phyloP scores from a whole-genome alignment of 768 basidiomycete genomes.

The Phaeotremella fagi region DNA sequence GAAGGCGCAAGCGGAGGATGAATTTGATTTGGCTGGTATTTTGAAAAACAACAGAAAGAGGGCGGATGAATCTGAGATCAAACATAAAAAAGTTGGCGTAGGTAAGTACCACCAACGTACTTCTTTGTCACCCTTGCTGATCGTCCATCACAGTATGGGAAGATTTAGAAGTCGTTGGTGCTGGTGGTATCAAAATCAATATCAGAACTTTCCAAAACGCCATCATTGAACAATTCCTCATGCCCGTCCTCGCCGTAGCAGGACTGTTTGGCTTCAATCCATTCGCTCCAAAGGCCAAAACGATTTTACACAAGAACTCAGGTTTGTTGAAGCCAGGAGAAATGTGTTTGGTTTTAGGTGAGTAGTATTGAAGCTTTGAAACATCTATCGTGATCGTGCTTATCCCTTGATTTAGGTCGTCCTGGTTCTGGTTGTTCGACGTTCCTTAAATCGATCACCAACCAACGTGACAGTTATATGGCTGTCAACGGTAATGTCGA shows the following conservation, averaged over 20 bases:
- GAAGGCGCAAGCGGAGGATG: slow-evolving; percentile 36
- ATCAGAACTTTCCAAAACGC: slow-evolving; percentile 50
- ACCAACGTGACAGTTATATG: slow-evolving; percentile 66
- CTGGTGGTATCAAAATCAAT: slow-evolving; percentile 50
- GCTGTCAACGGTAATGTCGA: slow-evolving; percentile 63
- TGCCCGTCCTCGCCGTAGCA: slow-evolving; percentile 58
- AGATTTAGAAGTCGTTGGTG: slow-evolving; percentile 48
- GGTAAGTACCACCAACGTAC: background rate
- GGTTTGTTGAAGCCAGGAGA: slow-evolving; percentile 62
- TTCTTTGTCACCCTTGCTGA: background rate
- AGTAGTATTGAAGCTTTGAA: no score
- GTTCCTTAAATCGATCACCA: slow-evolving; percentile 73
- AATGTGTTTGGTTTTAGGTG: slow-evolving; percentile 68
- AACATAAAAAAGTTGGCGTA: slow-evolving; percentile 49
- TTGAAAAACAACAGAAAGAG: slow-evolving; percentile 26
- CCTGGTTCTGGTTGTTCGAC: slow-evolving; percentile 83
- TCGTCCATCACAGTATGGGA: no score
- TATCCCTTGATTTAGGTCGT: no score
- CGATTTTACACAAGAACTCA: slow-evolving; percentile 56
- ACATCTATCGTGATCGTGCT: no score
- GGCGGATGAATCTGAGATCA: slow-evolving; percentile 48
- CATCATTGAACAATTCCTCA: slow-evolving; percentile 54
- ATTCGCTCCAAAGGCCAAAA: slow-evolving; percentile 53
- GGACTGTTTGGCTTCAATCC: slow-evolving; percentile 57
- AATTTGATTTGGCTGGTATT: slow-evolving; percentile 48